These are phyloP conservation scores for Cystobasidium onofrii DNA, from an alignment of 768 basidiomycete species.

Conservation along the genomic window DNA sequence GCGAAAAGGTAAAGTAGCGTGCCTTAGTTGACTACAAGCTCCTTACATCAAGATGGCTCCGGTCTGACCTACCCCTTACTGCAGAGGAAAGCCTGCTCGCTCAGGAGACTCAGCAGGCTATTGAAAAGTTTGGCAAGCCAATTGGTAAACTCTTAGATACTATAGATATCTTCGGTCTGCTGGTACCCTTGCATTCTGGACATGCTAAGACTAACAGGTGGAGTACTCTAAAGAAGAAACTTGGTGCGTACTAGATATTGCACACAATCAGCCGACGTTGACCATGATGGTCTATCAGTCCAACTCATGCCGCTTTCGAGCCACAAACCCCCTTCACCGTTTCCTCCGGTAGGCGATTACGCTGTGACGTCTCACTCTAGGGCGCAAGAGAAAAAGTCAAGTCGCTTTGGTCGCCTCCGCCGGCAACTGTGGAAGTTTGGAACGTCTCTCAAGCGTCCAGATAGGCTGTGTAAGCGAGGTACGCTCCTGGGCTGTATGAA, in stretches of 20 bases:
- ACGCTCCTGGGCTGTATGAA: background rate
- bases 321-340: constrained; percentile 4
- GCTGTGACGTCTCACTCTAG: constrained; percentile 15
- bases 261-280: background rate
- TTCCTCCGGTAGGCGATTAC: background rate
- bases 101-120: background rate
- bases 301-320: background rate
- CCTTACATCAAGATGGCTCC: too few species aligned
- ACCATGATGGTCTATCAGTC: background rate
- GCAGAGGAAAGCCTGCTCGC: background rate
- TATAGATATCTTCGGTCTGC: constrained; percentile 1
- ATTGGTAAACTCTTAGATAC: background rate
- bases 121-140: background rate
- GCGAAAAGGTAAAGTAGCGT: constrained; percentile 55
- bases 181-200: background rate
- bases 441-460: background rate
- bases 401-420: background rate
- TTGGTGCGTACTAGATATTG: constrained; percentile 35
- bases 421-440: constrained; percentile 12
- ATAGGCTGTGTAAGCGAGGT: background rate
- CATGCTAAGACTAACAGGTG: constrained; percentile 7
- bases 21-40: background rate
- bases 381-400: background rate
- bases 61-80: background rate
- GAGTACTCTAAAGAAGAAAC: constrained; percentile 21